Base-by-base conservation (phyloP, 352 stramenopile species). In the Elongisporangium senticosum region DNA sequence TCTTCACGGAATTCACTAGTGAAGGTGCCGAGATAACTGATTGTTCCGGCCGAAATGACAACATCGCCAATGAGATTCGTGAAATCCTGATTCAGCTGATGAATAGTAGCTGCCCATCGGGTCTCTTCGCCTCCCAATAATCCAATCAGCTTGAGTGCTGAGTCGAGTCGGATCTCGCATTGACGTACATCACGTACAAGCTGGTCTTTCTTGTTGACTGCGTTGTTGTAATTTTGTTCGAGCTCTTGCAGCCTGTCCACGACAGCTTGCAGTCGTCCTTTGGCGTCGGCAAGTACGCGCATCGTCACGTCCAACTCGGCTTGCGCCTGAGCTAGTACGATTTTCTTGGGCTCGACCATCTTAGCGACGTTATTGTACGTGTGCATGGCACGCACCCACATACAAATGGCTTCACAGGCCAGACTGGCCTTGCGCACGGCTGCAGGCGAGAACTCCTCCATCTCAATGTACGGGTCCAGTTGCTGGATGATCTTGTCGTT, bases 381-480 rank as follows among this genome's bases (percentile, higher is more conserved):
- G 65, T 90, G 83, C 83, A 95, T 95, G 11, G 86, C 86, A 0
- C 80, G 69, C 5, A 79, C 72, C 86, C 86, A 95, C 88, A 98
- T 96, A 58, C 91, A 98, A 63, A 98, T 97, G 4, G 91, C 91
- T 53, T 95, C 90, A 53, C 91, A 98, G 1, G 91, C 91, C 4
- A 92, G 86, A 47, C 87, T 97, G 2, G 90, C 90, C 61, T 97
- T 97, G 26, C 90, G 81, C 24, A 97, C 89, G 14, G 87, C 66
- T 20, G 88, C 84, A 15, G 89, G 87, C n/a, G 82, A 84, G 67
- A 97, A 97, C 49, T 97, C 85, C 5, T 95, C 84, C 75, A 96
- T 93, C 33, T 92, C 86, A 24, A 97, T 96, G 63, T 96, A 96
- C 14, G 87, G 72, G 49, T 97, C 88, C 4, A 97, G 75, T 33